These are phyloP conservation scores for Pestalotiopsis sp. DNA, from an alignment of 2,329 filamentous ascomycete species.

Conservation along the genomic window DNA sequence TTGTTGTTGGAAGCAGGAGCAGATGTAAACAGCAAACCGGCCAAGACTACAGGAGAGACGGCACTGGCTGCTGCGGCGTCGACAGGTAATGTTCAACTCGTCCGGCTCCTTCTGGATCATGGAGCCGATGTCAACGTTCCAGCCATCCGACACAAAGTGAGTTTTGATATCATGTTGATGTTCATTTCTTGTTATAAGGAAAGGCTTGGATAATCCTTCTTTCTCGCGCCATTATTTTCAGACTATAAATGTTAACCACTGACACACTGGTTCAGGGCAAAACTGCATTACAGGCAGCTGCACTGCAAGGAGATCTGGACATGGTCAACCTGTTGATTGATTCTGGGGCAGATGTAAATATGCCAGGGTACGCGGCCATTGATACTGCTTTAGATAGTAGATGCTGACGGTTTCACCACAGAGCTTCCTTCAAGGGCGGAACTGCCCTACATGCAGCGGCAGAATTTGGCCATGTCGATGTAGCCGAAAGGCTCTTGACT, in stretches of 20 bases:
- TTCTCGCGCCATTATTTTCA: not conserved
- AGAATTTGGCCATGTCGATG: slow-evolving; percentile 25
- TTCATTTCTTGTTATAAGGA: not conserved
- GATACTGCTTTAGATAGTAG: not conserved
- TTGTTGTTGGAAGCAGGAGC: slow-evolving; percentile 29
- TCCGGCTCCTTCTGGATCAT: slow-evolving; percentile 28
- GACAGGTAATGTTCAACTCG: slow-evolving; percentile 27
- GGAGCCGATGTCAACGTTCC: slow-evolving; percentile 36
- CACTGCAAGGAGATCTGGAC: slow-evolving; percentile 21
- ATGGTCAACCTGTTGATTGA: slow-evolving; percentile 31
- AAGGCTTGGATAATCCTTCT: not conserved
- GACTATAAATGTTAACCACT: not conserved
- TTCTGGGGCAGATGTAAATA: slow-evolving; percentile 32
- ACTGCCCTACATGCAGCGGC: slow-evolving; percentile 42
- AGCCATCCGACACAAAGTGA: slow-evolving; percentile 31
- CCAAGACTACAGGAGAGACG: slow-evolving; percentile 37
- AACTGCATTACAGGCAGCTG: slow-evolving; percentile 44
- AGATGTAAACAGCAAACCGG: slow-evolving; percentile 33
- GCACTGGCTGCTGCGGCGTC: slow-evolving; percentile 39
- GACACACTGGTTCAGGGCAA: slow-evolving; percentile 23
- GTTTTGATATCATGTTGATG: not conserved
- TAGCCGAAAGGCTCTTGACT: slow-evolving; percentile 33
- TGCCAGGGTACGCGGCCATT: slow-evolving; percentile 18
- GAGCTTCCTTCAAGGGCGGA: slow-evolving; percentile 33
- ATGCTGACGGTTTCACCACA: not conserved